Conservation (phyloP, 768 basidiomycete species). For the Phlebiopsis gigantea region DNA sequence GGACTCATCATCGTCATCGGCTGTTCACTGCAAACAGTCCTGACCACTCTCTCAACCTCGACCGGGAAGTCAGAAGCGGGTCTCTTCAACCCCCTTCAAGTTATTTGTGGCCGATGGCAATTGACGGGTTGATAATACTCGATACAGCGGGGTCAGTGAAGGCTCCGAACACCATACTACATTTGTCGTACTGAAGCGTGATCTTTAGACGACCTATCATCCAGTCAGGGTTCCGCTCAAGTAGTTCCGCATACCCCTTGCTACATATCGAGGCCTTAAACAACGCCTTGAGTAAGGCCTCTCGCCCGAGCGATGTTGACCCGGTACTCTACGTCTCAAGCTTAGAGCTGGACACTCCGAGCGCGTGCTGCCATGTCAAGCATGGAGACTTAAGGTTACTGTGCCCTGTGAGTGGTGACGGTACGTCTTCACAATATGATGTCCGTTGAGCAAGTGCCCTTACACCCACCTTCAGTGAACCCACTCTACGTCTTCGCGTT, state of each 20-base stretch:
- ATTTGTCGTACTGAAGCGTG: not conserved
- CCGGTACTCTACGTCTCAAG: constrained; percentile 67
- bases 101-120: too few relatives aligned
- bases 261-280: constrained; percentile 85
- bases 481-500: constrained; percentile 89
- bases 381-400: constrained; percentile 72
- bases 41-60: too few relatives aligned
- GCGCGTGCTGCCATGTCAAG: constrained; percentile 80
- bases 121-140: constrained; percentile 79
- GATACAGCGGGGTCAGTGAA: constrained; percentile 64
- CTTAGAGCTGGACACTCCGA: constrained; percentile 43
- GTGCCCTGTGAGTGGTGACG: constrained; percentile 78
- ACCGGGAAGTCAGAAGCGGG: too few relatives aligned
- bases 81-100: not conserved
- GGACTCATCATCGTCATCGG: too few relatives aligned
- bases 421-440: constrained; percentile 43
- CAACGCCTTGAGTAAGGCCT: constrained; percentile 56
- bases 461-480: constrained; percentile 51
- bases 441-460: not conserved
- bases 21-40: too few relatives aligned
- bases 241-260: constrained; percentile 71
- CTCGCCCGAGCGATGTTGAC: constrained; percentile 53
- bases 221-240: constrained; percentile 83
- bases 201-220: constrained; percentile 54
- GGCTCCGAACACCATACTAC: not conserved